These are phyloP conservation scores for Maudiozyma saulgeensis DNA, from an alignment of 805 yeast species.

Conservation along the genomic window DNA sequence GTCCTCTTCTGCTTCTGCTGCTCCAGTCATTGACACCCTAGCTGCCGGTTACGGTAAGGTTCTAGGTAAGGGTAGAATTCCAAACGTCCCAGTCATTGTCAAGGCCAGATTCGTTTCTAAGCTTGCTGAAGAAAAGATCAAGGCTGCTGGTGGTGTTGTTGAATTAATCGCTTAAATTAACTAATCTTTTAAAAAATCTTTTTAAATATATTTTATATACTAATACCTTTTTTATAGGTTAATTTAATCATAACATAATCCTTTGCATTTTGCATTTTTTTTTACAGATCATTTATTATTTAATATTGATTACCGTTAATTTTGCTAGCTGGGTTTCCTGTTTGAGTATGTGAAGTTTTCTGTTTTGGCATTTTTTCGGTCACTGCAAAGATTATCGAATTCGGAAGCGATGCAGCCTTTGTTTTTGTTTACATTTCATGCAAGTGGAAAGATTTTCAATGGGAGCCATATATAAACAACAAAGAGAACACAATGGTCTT, in stretches of 20 bases:
- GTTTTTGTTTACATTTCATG: not conserved
- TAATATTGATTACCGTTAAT: too few relatives aligned
- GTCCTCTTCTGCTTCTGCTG: conserved; percentile 76
- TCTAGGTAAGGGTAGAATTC: conserved; percentile 97
- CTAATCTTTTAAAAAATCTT: conserved; percentile 3
- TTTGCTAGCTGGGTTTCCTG: not conserved
- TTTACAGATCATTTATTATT: too few relatives aligned
- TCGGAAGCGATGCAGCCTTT: not conserved
- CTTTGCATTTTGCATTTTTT: not conserved
- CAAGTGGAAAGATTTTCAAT: not conserved
- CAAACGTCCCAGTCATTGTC: conserved; percentile 96
- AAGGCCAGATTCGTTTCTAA: conserved; percentile 99
- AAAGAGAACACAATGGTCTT: not conserved
- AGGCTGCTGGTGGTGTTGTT: conserved; percentile 99
- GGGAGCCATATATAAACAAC: not conserved
- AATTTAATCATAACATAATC: not conserved
- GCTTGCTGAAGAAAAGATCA: conserved; percentile 99
- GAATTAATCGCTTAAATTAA: conserved; percentile 86
- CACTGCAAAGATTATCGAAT: not conserved
- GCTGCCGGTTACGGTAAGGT: conserved; percentile 99
- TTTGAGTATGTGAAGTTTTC: not conserved
- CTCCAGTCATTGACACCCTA: conserved; percentile 98
- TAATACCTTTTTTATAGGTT: not conserved
- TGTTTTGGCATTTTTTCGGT: not conserved
- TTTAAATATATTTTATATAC: not conserved